phyloP scores from a whole-genome alignment of 305 asterid species.

The Solanum chacoense region DNA sequence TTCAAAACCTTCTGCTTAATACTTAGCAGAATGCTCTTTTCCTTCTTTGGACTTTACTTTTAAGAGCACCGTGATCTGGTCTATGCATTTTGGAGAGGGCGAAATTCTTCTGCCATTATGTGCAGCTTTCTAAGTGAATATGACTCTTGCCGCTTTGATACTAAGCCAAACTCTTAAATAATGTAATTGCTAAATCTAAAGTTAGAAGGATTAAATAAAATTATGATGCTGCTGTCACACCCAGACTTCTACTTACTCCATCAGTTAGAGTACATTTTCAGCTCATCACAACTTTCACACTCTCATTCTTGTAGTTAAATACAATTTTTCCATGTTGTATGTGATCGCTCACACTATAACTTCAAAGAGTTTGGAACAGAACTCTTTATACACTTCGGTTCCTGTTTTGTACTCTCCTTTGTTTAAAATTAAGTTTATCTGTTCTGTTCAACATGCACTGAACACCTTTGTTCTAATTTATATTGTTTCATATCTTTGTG shows the following conservation, averaged over 20 bases:
- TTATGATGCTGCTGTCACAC: background rate
- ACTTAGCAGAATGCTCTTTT: background rate
- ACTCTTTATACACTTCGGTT: background rate
- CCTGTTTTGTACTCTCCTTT: background rate
- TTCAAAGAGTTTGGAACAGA: background rate
- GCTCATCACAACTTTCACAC: background rate
- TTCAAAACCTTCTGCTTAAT: background rate
- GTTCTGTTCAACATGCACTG: background rate
- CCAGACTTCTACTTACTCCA: background rate
- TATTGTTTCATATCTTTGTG: constrained; percentile 13
- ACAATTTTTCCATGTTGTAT: background rate
- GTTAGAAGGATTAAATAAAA: background rate
- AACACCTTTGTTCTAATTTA: background rate
- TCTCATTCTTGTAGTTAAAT: background rate
- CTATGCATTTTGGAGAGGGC: background rate
- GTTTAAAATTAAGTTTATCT: background rate
- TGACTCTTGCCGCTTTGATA: background rate
- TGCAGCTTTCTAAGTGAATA: background rate
- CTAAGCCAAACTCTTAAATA: background rate
- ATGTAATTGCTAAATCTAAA: background rate
- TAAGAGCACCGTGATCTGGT: background rate
- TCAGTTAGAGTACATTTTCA: background rate
- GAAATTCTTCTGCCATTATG: background rate
- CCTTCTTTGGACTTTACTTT: background rate
- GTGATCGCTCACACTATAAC: background rate